Evolutionary conservation across 441 rosid genomes (phyloP), one percentile per base, ranked within the genome.

Genomic region (Erysimum pusillum): DNA sequence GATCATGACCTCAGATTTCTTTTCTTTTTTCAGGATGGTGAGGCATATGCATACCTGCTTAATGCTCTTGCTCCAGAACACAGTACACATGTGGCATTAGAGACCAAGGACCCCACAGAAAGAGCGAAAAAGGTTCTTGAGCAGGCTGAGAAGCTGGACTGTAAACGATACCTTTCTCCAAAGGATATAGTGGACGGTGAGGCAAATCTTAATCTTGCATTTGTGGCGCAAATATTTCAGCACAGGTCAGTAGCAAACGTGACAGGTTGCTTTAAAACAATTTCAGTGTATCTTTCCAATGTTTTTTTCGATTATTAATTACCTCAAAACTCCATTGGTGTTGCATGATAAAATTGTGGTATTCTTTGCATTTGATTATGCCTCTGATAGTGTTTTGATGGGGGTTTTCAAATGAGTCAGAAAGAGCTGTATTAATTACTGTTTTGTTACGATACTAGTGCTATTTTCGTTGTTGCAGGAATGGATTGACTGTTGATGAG

Each of bases 11-110:
- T 59, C 46, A 61, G 18, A 11, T 52, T 73, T 13, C 2, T 69
- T 63, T 70, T 35, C 32, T 71, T 51, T 71, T 58, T 67, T 81
- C 85, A 96, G 99, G 98, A 94, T 42, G 99, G 98, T 45, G 97
- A 92, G 87, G 98, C 99, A 53, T 96, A 96, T 86, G 91, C 97
- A 56, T 86, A 92, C 78, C 88, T 96, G 74, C 96, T 96, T 71
- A 92, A 81, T 83, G 88, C 98, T 73, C 97, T 96, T 75, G 99
- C 99, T 56, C 98, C 99, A 74, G 99, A 96, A 84, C 85, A 79
- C 62, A 87, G 94, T 78, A 78, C 79, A 77, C 84, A 80, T 13
- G 17, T 77, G 52, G 78, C 90, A 73, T 83, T 91, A 81, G 86
- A 83, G 13, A 69, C 85, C 28, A 80, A 74, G 73, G 93, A 94